phyloP scores from a whole-genome alignment of 257 asterid species.

The Gardenia jasminoides region DNA sequence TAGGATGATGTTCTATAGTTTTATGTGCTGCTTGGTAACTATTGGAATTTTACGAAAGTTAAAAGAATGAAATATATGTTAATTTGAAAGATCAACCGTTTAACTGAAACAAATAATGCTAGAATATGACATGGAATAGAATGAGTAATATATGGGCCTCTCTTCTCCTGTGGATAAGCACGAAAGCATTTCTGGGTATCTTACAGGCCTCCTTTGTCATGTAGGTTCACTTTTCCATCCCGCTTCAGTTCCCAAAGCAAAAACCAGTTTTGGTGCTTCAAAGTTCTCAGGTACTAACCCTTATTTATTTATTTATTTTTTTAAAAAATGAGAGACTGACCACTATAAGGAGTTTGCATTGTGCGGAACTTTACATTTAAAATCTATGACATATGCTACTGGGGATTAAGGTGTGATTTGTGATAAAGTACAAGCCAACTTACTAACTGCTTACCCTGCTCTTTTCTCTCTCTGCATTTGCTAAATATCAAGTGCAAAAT shows the following conservation, averaged over 20 bases:
- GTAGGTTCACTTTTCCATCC: slow-evolving; percentile 75
- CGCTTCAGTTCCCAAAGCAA: slow-evolving; percentile 91
- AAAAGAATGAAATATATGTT: not conserved
- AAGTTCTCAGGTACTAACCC: slow-evolving; percentile 70
- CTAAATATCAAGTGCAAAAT: not conserved
- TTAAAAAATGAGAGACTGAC: not conserved
- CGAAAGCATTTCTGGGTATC: not conserved
- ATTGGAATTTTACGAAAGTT: not conserved
- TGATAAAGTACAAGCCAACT: not conserved
- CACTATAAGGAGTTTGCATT: not conserved
- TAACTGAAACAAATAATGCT: not conserved
- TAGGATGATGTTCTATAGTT: slow-evolving; percentile 25
- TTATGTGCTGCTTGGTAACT: not conserved
- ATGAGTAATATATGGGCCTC: too few relatives aligned
- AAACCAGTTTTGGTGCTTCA: slow-evolving; percentile 69
- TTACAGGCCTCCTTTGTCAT: slow-evolving; percentile 11
- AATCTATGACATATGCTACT: not conserved
- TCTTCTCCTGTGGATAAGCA: not conserved
- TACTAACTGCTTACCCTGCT: not conserved
- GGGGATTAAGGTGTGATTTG: not conserved
- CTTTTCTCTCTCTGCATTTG: not conserved
- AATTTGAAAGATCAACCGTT: not conserved
- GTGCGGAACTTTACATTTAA: not conserved
- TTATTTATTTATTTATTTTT: too few relatives aligned
- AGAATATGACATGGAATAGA: too few relatives aligned